Conservation (phyloP, 2,329 filamentous ascomycete species). For the Pseudocercospora cruenta region DNA sequence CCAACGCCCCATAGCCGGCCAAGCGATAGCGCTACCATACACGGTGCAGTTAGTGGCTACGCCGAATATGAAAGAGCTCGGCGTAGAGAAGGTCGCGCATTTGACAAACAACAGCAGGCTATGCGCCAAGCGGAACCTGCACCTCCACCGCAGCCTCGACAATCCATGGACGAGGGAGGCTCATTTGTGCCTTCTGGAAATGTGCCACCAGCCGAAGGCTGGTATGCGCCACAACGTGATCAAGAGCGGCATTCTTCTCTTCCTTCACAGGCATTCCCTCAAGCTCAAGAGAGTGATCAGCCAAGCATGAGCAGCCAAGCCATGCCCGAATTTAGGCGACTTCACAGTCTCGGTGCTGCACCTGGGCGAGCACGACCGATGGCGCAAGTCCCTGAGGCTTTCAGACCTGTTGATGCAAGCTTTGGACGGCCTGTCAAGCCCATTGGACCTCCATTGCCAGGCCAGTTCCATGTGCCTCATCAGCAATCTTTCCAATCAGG, state of each 20-base stretch:
- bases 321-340: conserved; percentile 21
- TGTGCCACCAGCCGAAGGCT: conserved; percentile 1
- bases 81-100: neutral
- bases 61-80: conserved; percentile 13
- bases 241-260: neutral
- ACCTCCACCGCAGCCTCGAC: neutral
- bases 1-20: conserved; percentile 8
- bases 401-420: conserved; percentile 28
- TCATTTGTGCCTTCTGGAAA: neutral
- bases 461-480: conserved; percentile 1
- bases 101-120: neutral
- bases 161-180: neutral
- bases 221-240: neutral
- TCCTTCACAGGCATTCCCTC: neutral
- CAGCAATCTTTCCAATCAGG: neutral
- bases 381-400: conserved; percentile 31
- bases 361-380: conserved; percentile 14
- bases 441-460: conserved; percentile 26
- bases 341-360: conserved; percentile 29
- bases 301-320: conserved; percentile 6
- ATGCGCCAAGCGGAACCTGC: neutral
- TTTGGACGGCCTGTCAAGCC: conserved; percentile 26
- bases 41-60: conserved; percentile 13
- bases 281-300: neutral
- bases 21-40: conserved; percentile 10